Evolutionary conservation across 164 flowering plant genomes (phyloP).

Genomic region (Stephania japonica): DNA sequence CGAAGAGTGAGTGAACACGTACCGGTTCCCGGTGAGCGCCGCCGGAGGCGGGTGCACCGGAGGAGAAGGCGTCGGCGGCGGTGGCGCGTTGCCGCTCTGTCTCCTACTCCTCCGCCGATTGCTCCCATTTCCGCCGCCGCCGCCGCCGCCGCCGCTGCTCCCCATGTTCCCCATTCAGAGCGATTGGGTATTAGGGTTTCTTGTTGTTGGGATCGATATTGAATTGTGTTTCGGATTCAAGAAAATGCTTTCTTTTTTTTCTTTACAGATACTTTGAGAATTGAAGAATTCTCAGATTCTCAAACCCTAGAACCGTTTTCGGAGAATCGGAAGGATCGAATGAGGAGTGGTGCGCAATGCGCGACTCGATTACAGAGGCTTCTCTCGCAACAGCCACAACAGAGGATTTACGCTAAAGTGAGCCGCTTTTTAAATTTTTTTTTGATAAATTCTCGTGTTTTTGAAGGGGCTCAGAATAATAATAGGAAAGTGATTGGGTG

Average conservation of each 20-base stretch:
- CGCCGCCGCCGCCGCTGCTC: slow-evolving; percentile 30
- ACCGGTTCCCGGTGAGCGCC: slow-evolving; percentile 49
- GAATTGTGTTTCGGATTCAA: no score
- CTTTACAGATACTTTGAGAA: no score
- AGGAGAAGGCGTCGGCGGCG: slow-evolving; percentile 43
- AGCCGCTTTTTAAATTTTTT: slow-evolving; percentile 1
- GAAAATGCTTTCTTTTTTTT: no score
- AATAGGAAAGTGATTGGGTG: no score
- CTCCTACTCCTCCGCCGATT: slow-evolving; percentile 40
- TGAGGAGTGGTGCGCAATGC: background rate
- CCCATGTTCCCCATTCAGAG: slow-evolving; percentile 60
- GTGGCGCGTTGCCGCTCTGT: slow-evolving; percentile 39
- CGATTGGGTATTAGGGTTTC: no score
- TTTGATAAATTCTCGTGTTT: background rate
- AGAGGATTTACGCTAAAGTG: slow-evolving; percentile 11
- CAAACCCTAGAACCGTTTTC: no score
- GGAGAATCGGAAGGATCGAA: no score
- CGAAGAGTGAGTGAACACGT: slow-evolving; percentile 77
- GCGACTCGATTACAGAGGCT: slow-evolving; percentile 32
- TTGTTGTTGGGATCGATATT: no score
- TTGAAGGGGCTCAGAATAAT: background rate
- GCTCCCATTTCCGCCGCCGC: slow-evolving; percentile 28
- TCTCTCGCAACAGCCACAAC: slow-evolving; percentile 24
- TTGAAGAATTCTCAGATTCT: no score
- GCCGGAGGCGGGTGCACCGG: slow-evolving; percentile 20